A percentile compares a stretch with the other conserved stretches of the same genome.
Conservation (phyloP, 306 rosid genomes). For the Quercus rubra region DNA sequence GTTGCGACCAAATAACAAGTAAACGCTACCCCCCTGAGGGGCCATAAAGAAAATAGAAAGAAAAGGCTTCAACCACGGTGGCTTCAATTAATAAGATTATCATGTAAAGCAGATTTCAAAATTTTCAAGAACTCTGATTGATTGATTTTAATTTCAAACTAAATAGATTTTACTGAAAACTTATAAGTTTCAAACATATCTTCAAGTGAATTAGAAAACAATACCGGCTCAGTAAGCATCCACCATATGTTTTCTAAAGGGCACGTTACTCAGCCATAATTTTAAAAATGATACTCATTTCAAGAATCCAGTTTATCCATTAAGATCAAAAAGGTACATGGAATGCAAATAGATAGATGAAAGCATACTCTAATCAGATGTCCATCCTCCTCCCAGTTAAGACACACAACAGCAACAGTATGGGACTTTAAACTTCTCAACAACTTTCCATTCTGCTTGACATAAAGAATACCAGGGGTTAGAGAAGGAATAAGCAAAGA, state of each 20-base stretch:
- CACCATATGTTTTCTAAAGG: background rate
- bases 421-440: slow-evolving; percentile 83
- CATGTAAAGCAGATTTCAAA: background rate
- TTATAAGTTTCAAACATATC: background rate
- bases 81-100: background rate
- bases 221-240: background rate
- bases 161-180: background rate
- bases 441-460: slow-evolving; percentile 75
- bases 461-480: slow-evolving; percentile 22
- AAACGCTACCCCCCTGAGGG: background rate
- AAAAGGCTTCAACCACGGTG: background rate
- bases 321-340: slow-evolving; percentile 13
- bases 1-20: background rate
- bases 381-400: slow-evolving; percentile 89
- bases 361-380: slow-evolving; percentile 51
- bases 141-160: slow-evolving; percentile 2
- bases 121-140: background rate
- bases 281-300: background rate
- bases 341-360: slow-evolving; percentile 20
- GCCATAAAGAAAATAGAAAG: background rate
- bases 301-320: background rate
- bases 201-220: slow-evolving; percentile 6
- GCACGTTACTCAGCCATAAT: background rate
- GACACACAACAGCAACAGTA: slow-evolving; percentile 62
- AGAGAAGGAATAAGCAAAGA: slow-evolving; percentile 12